Evolutionary conservation across 2,329 filamentous ascomycete species (phyloP).

Genomic region (Coniochaeta sp.): DNA sequence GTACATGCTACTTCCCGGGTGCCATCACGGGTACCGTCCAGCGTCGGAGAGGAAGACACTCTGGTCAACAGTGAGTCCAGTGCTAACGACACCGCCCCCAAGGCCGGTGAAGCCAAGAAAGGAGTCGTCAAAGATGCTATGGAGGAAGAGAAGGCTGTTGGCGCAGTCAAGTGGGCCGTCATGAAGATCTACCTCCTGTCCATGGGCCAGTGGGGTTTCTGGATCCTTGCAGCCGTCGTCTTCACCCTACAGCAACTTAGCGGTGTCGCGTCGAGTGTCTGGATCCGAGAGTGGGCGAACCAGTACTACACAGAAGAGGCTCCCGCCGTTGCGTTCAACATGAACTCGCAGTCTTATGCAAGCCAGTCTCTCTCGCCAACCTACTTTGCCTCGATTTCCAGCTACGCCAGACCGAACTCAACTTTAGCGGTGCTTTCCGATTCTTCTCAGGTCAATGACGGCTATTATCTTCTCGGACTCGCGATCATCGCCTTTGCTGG

Average conservation of each 20-base stretch:
- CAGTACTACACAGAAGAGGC: constrained; percentile 56
- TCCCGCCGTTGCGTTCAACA: constrained; percentile 21
- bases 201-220: constrained; percentile 98
- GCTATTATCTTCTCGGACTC: constrained; percentile 79
- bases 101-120: constrained; percentile 19
- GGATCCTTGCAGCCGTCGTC: constrained; percentile 65
- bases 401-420: constrained; percentile 27
- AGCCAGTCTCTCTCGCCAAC: constrained; percentile 26
- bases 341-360: constrained; percentile 26
- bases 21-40: constrained; percentile 72
- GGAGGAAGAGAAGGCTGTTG: constrained; percentile 73
- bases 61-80: constrained; percentile 44
- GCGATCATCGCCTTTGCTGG: constrained; percentile 71
- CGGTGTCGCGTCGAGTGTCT: constrained; percentile 81
- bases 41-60: constrained; percentile 58
- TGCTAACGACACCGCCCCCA: constrained; percentile 34
- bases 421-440: constrained; percentile 26
- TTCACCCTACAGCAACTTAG: constrained; percentile 80
- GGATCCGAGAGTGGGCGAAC: constrained; percentile 94
- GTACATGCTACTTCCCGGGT: constrained; percentile 57
- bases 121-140: constrained; percentile 44
- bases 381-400: constrained; percentile 31
- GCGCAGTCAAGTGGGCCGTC: constrained; percentile 81
- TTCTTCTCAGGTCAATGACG: constrained; percentile 60
- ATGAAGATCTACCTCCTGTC: constrained; percentile 77